phyloP scores from a whole-genome alignment of 2,329 filamentous ascomycete genomes.

The Blastomyces gilchristii region DNA sequence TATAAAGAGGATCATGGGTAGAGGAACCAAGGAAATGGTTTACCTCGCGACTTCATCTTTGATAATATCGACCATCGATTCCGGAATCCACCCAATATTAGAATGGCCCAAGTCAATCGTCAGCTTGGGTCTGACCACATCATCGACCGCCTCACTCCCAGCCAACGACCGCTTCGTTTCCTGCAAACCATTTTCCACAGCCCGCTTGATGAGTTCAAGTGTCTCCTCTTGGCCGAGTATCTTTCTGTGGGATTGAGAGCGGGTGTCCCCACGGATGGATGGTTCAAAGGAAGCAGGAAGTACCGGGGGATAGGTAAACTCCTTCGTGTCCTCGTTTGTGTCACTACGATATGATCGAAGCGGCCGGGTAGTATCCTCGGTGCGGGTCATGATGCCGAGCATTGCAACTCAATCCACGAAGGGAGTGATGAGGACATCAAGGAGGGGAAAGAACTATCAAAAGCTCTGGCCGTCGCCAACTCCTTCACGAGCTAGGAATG shows the following conservation, averaged over 20 bases:
- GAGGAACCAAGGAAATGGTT: slow-evolving; percentile 6
- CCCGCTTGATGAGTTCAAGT: slow-evolving; percentile 35
- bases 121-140: slow-evolving; percentile 40
- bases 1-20: background rate
- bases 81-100: slow-evolving; percentile 39
- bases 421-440: background rate
- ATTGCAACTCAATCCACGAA: slow-evolving; percentile 14
- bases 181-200: slow-evolving; percentile 39
- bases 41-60: slow-evolving; percentile 45
- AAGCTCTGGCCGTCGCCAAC: slow-evolving; percentile 7
- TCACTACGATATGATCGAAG: slow-evolving; percentile 25
- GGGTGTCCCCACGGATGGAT: slow-evolving; percentile 23
- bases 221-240: slow-evolving; percentile 36
- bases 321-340: slow-evolving; percentile 26
- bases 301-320: slow-evolving; percentile 20
- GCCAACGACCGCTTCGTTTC: slow-evolving; percentile 40
- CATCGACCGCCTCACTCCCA: slow-evolving; percentile 36
- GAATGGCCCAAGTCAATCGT: slow-evolving; percentile 44
- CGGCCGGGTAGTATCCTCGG: slow-evolving; percentile 30
- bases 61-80: slow-evolving; percentile 42
- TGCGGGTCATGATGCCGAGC: slow-evolving; percentile 29
- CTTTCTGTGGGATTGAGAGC: slow-evolving; percentile 20
- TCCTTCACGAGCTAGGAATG: slow-evolving; percentile 9
- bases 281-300: slow-evolving; percentile 22
- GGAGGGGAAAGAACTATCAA: background rate